phyloP scores from a whole-genome alignment of 306 rosid genomes.

The Glycine latifolia region DNA sequence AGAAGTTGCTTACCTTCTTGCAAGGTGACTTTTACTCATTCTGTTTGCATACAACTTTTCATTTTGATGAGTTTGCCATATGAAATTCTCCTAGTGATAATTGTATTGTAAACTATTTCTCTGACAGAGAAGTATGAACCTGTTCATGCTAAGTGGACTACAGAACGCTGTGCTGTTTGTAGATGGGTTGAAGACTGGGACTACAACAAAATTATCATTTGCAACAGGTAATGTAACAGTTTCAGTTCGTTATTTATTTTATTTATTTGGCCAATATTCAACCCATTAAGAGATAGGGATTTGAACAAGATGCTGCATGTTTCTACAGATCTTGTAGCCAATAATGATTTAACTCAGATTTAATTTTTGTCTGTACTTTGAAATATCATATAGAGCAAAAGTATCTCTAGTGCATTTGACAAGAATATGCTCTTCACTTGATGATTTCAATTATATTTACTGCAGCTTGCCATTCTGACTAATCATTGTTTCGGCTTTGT shows the following conservation, averaged over 20 bases:
- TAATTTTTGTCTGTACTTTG: conserved; percentile 2
- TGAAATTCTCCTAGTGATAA: conserved; percentile 38
- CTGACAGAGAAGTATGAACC: conserved; percentile 94
- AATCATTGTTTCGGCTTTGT: conserved; percentile 16
- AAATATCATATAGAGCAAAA: conserved; percentile 23
- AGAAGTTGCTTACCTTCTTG: conserved; percentile 87
- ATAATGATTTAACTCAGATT: conserved; percentile 17
- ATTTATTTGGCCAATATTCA: conserved; percentile 14
- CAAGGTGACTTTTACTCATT: conserved; percentile 67
- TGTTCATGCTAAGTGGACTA: conserved; percentile 93
- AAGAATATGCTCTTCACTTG: neutral
- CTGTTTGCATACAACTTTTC: conserved; percentile 35
- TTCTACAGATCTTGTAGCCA: conserved; percentile 16
- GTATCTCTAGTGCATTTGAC: conserved; percentile 1
- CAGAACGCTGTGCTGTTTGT: conserved; percentile 99
- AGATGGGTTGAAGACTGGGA: conserved; percentile 99
- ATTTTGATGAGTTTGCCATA: conserved; percentile 30
- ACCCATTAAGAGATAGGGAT: conserved; percentile 3
- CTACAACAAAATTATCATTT: conserved; percentile 95
- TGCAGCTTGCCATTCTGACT: conserved; percentile 33
- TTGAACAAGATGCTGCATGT: conserved; percentile 29
- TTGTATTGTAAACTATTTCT: conserved; percentile 41
- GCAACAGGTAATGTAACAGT: conserved; percentile 74
- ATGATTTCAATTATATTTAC: conserved; percentile 19
- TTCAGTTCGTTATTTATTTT: conserved; percentile 22